phyloP scores from a whole-genome alignment of 805 yeast genomes.

The Torulaspora microellipsoides region DNA sequence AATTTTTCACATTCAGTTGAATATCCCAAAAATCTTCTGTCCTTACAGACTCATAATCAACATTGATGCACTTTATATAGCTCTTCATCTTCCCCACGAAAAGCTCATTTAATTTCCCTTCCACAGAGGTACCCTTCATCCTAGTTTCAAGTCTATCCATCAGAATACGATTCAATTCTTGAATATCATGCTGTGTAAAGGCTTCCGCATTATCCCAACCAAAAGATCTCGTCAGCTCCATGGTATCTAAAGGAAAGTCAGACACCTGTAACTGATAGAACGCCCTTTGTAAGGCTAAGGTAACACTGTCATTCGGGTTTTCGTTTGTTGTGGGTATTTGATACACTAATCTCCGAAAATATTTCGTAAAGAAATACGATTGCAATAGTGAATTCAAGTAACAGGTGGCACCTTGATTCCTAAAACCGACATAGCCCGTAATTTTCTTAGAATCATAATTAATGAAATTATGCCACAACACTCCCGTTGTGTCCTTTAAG shows the following conservation, averaged over 20 bases:
- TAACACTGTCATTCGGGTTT: conserved; percentile 54
- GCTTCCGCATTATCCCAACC: conserved; percentile 98
- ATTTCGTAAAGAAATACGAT: conserved; percentile 79
- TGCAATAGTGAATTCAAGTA: conserved; percentile 89
- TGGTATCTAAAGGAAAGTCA: conserved; percentile 71
- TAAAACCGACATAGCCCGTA: conserved; percentile 89
- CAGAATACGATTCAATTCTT: conserved; percentile 87
- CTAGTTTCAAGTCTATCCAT: conserved; percentile 90
- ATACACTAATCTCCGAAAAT: conserved; percentile 80
- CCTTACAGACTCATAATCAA: conserved; percentile 87
- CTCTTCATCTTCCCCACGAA: conserved; percentile 98
- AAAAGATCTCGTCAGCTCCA: conserved; percentile 82
- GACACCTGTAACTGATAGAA: conserved; percentile 78
- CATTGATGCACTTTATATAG: conserved; percentile 86
- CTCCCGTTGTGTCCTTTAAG: conserved; percentile 87
- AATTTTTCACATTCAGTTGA: conserved; percentile 86
- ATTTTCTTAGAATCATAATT: conserved; percentile 81
- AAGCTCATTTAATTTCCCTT: conserved; percentile 66
- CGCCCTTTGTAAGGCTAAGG: conserved; percentile 80
- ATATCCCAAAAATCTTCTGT: conserved; percentile 98
- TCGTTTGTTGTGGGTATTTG: conserved; percentile 77
- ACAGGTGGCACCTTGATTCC: conserved; percentile 98
- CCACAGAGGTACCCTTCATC: conserved; percentile 84
- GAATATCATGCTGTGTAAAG: conserved; percentile 97
- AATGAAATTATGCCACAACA: conserved; percentile 82